These are phyloP conservation scores for Eucalyptus victrix DNA, from an alignment of 345 rosid species.

Conservation along the genomic window DNA sequence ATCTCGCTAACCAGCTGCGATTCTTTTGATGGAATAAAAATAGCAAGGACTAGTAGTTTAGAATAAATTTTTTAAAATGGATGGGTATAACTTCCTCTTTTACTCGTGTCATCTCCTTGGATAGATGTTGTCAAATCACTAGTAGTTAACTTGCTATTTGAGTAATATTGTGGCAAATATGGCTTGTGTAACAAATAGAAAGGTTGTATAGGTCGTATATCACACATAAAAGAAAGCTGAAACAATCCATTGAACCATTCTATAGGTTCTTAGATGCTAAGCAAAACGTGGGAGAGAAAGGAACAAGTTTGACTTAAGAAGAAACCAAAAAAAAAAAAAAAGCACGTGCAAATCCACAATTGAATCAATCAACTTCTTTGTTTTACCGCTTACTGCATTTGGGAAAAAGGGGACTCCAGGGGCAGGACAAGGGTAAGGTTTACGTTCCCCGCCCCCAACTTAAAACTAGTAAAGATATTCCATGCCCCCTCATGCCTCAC, in stretches of 20 bases:
- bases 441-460: background rate
- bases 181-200: no score
- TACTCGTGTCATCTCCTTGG: background rate
- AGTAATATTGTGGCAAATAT: no score
- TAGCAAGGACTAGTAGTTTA: background rate
- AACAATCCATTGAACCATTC: no score
- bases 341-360: background rate
- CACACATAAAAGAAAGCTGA: no score
- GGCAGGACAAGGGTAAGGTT: background rate
- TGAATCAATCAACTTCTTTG: background rate
- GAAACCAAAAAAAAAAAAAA: rapidly evolving
- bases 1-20: no score
- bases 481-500: background rate
- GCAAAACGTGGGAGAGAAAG: no score
- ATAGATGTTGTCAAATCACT: background rate
- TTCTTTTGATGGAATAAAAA: background rate
- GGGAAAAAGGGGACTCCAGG: background rate
- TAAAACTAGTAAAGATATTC: no score
- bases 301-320: no score
- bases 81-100: background rate
- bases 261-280: no score
- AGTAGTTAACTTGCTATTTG: background rate
- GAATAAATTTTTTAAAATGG: background rate
- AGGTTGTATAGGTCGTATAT: no score
- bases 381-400: background rate